A percentile compares a stretch with the other conserved stretches of the same genome.
These are phyloP conservation scores for Plantago ovata DNA, from an alignment of 257 asterid genomes.

Conservation along the genomic window DNA sequence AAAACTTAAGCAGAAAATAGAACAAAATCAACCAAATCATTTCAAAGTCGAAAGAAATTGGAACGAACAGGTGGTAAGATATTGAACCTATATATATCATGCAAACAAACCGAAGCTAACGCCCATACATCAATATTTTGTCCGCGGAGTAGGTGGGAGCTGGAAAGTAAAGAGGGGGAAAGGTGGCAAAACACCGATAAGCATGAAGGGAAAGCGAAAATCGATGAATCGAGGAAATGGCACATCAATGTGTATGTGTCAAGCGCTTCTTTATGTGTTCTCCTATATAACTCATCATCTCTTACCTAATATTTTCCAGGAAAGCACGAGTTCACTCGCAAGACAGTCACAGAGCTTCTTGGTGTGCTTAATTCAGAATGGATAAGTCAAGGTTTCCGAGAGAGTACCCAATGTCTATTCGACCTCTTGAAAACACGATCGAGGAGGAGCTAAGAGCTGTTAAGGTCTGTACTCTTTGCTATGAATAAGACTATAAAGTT, in stretches of 20 bases:
- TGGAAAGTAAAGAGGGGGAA: neutral
- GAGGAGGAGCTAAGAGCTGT: slow-evolving; percentile 1
- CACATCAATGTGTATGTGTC: slow-evolving; percentile 3
- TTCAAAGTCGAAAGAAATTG: no score
- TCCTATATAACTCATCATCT: slow-evolving; percentile 1
- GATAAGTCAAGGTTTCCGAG: neutral
- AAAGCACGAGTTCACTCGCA: no score
- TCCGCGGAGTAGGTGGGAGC: slow-evolving; percentile 1
- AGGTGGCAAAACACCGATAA: slow-evolving; percentile 2
- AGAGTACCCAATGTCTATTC: neutral
- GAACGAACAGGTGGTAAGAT: no score
- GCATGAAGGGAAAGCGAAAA: neutral
- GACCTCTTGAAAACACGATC: neutral
- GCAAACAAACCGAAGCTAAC: no score
- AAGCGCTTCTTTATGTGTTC: neutral
- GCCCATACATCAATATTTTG: no score
- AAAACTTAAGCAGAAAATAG: no score
- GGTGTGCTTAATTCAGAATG: neutral
- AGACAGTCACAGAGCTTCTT: no score
- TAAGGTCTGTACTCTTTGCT: neutral
- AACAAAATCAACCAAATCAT: no score
- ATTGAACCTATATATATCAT: no score
- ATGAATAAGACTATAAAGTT: neutral
- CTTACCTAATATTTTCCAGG: neutral
- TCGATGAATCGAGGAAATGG: neutral